Percentiles rank a stretch among this genome's conserved stretches.
phyloP scores from a whole-genome alignment of 2,329 filamentous ascomycete species.

The Xylaria sp. region DNA sequence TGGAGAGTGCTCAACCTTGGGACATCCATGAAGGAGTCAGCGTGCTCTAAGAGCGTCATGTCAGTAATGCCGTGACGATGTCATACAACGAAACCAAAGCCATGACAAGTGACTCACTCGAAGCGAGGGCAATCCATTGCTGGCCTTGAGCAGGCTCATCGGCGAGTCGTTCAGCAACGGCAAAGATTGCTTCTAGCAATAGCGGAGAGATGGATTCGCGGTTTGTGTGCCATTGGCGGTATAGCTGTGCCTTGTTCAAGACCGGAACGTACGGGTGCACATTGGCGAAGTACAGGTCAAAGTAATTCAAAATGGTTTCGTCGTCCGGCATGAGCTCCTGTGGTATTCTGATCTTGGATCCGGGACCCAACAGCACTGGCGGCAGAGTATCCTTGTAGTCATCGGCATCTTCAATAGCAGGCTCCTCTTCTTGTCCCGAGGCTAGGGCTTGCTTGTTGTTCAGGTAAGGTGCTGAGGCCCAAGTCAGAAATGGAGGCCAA shows the following conservation, averaged over 20 bases:
- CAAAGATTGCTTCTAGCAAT: constrained; percentile 84
- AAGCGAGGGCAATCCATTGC: constrained; percentile 87
- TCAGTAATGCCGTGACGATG: constrained; percentile 14
- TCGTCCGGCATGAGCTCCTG: constrained; percentile 90
- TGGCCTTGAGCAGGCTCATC: constrained; percentile 80
- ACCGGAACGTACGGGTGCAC: constrained; percentile 93
- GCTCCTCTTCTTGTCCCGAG: constrained; percentile 49
- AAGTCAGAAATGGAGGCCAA: constrained; percentile 11
- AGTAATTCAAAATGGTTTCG: constrained; percentile 73
- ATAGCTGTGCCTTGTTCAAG: constrained; percentile 74
- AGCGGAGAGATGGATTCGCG: constrained; percentile 82
- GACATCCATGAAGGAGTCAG: constrained; percentile 89
- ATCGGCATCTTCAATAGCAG: constrained; percentile 64
- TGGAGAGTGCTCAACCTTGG: constrained; percentile 88
- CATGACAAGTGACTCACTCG: constrained; percentile 50
- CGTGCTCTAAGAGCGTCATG: constrained; percentile 57
- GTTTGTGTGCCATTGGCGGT: constrained; percentile 82
- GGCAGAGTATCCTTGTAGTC: constrained; percentile 69
- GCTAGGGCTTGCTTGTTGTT: constrained; percentile 49
- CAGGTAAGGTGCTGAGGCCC: constrained; percentile 69
- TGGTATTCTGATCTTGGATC: constrained; percentile 78
- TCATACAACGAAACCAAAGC: not conserved
- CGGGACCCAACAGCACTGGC: constrained; percentile 60
- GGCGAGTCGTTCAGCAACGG: constrained; percentile 76
- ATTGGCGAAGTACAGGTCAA: constrained; percentile 83